A percentile compares a stretch with the other conserved stretches of the same genome.
Evolutionary conservation across 192 early-diverging fungal species (phyloP).

Genomic region (Podila epicladia): DNA sequence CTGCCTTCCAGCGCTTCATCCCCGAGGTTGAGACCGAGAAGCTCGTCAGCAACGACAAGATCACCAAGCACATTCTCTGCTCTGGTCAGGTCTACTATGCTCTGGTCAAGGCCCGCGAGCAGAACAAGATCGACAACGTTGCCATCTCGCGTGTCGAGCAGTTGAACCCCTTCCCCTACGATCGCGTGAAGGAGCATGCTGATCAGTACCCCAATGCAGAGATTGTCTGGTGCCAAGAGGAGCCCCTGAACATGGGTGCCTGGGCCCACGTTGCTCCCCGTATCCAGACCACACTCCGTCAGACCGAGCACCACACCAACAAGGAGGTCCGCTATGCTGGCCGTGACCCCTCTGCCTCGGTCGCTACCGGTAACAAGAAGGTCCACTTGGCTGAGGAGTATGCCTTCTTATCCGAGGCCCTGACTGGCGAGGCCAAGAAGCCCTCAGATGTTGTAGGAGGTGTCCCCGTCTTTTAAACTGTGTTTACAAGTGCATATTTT

Average conservation of each 20-base stretch:
- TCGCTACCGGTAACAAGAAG: slow-evolving; percentile 96
- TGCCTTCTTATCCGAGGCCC: slow-evolving; percentile 73
- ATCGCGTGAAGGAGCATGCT: slow-evolving; percentile 82
- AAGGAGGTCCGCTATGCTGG: slow-evolving; percentile 68
- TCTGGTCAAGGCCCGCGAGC: slow-evolving; percentile 84
- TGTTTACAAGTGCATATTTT: not conserved
- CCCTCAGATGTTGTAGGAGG: slow-evolving; percentile 74
- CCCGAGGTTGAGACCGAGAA: slow-evolving; percentile 89
- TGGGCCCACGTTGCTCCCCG: slow-evolving; percentile 92
- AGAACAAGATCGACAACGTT: slow-evolving; percentile 90
- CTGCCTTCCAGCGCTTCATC: slow-evolving; percentile 95
- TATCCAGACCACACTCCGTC: slow-evolving; percentile 80
- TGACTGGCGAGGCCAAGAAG: slow-evolving; percentile 74
- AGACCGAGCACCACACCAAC: slow-evolving; percentile 77
- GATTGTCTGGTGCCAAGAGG: slow-evolving; percentile 96
- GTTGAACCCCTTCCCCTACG: slow-evolving; percentile 95
- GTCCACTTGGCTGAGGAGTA: slow-evolving; percentile 89
- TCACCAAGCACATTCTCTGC: slow-evolving; percentile 94
- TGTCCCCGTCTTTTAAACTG: slow-evolving; percentile 68
- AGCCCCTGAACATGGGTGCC: slow-evolving; percentile 93
- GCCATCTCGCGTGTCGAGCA: slow-evolving; percentile 97
- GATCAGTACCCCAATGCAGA: slow-evolving; percentile 94
- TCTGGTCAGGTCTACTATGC: slow-evolving; percentile 98
- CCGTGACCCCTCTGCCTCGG: slow-evolving; percentile 88
- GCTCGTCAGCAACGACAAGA: slow-evolving; percentile 83